Percentiles rank a stretch among this genome's conserved stretches.
phyloP scores from a whole-genome alignment of 768 basidiomycete genomes.

The Inosperma sp. region DNA sequence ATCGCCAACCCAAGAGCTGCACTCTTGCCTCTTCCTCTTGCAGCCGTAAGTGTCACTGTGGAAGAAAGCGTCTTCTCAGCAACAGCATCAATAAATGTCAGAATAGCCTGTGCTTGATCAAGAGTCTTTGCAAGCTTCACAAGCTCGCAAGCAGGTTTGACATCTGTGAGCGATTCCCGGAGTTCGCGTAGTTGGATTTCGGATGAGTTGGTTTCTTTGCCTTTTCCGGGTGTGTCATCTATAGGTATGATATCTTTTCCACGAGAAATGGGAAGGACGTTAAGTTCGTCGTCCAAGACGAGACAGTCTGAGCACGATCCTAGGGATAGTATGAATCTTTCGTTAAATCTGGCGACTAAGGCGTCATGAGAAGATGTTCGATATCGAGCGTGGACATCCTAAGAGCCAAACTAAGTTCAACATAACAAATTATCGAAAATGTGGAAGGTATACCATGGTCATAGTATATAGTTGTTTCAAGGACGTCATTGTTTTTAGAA shows the following conservation, averaged over 20 bases:
- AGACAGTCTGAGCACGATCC: constrained; percentile 91
- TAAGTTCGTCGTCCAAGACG: constrained; percentile 95
- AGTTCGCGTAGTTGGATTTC: constrained; percentile 73
- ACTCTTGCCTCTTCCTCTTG: constrained; percentile 93
- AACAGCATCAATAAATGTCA: constrained; percentile 93
- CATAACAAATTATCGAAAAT: background rate
- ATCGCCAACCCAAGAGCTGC: constrained; percentile 95
- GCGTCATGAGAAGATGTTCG: constrained; percentile 86
- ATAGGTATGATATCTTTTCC: constrained; percentile 87
- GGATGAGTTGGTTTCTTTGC: constrained; percentile 27
- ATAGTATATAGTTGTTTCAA: constrained; percentile 89
- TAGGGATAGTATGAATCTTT: constrained; percentile 96
- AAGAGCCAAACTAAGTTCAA: background rate
- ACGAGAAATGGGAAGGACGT: constrained; percentile 91
- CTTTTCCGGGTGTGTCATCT: constrained; percentile 36
- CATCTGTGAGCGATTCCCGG: constrained; percentile 72
- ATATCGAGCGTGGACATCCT: constrained; percentile 97
- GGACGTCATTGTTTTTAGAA: constrained; percentile 94
- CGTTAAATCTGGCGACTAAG: constrained; percentile 94
- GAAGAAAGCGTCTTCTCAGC: constrained; percentile 90
- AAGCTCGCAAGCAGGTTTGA: constrained; percentile 83
- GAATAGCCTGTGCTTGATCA: constrained; percentile 90
- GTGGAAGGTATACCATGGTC: constrained; percentile 54
- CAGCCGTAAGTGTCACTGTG: constrained; percentile 92
- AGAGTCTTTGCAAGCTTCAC: constrained; percentile 87